These are phyloP conservation scores for Brassica balearica DNA, from an alignment of 441 rosid genomes.

Conservation along the genomic window DNA sequence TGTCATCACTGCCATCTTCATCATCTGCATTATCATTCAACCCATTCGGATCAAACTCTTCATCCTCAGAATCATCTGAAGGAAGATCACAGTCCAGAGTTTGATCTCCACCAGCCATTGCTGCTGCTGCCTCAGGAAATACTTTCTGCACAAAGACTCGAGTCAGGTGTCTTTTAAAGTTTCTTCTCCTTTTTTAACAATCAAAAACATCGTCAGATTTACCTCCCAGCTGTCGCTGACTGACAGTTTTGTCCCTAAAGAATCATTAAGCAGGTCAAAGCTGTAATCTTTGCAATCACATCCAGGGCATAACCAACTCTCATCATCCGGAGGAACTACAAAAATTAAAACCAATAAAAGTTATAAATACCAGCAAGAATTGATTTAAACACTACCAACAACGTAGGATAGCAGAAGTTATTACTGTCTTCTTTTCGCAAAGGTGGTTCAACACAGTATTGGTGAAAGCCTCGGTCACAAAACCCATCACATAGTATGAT, in stretches of 20 bases:
- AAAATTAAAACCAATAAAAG: constrained; percentile 26
- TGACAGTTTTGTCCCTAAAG: constrained; percentile 69
- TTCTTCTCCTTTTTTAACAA: constrained; percentile 20
- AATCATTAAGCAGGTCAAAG: constrained; percentile 71
- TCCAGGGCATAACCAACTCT: constrained; percentile 96
- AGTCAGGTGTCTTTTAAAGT: constrained; percentile 4
- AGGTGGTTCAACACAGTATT: constrained; percentile 87
- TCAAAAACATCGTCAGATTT: constrained; percentile 33
- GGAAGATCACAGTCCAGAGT: constrained; percentile 70
- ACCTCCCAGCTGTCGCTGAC: constrained; percentile 92
- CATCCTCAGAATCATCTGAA: constrained; percentile 91
- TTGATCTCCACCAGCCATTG: constrained; percentile 57
- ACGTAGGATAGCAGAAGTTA: constrained; percentile 42
- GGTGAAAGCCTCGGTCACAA: constrained; percentile 97
- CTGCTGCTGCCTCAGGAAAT: constrained; percentile 82
- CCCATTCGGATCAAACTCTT: constrained; percentile 74
- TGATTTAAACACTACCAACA: constrained; percentile 38
- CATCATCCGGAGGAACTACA: constrained; percentile 95
- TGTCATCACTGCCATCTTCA: constrained; percentile 53
- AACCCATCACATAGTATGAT: constrained; percentile 96
- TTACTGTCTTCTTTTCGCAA: constrained; percentile 88
- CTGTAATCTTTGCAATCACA: constrained; percentile 94
- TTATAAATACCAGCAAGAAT: constrained; percentile 21
- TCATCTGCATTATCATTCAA: constrained; percentile 44
- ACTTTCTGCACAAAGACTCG: constrained; percentile 63